Conservation (phyloP, 78 protist genomes). For the Cyanophora paradoxa region DNA sequence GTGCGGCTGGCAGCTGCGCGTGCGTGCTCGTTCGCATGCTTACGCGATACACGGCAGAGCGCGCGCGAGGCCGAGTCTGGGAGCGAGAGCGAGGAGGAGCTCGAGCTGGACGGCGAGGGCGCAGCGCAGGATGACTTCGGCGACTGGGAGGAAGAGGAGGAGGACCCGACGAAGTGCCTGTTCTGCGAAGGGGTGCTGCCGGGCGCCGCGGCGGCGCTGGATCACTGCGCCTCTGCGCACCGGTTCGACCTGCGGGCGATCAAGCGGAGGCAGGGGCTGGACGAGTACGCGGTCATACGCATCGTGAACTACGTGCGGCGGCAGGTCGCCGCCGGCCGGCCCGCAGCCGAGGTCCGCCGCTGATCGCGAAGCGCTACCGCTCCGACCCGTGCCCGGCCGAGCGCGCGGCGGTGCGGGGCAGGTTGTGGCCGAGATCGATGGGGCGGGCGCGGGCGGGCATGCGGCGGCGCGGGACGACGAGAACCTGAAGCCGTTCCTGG, state of each 20-base stretch:
- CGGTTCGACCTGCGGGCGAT: not conserved
- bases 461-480: not conserved
- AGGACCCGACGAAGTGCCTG: not conserved
- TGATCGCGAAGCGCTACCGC: no score
- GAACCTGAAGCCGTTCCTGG: not conserved
- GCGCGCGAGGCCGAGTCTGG: no score
- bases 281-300: not conserved
- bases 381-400: no score
- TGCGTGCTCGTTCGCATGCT: no score
- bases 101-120: no score
- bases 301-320: not conserved
- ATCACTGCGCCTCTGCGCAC: not conserved
- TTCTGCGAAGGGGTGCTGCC: not conserved
- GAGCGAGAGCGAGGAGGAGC: no score
- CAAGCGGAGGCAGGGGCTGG: not conserved
- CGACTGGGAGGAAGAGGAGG: not conserved
- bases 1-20: no score
- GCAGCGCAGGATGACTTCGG: not conserved
- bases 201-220: not conserved
- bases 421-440: not conserved
- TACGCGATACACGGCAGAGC: no score
- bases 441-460: not conserved
- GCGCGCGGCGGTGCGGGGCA: no score
- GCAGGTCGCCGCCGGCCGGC: not conserved
- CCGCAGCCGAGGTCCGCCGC: not conserved